These are phyloP conservation scores for Fusarium compactum DNA, from an alignment of 2,329 filamentous ascomycete genomes.

Conservation along the genomic window DNA sequence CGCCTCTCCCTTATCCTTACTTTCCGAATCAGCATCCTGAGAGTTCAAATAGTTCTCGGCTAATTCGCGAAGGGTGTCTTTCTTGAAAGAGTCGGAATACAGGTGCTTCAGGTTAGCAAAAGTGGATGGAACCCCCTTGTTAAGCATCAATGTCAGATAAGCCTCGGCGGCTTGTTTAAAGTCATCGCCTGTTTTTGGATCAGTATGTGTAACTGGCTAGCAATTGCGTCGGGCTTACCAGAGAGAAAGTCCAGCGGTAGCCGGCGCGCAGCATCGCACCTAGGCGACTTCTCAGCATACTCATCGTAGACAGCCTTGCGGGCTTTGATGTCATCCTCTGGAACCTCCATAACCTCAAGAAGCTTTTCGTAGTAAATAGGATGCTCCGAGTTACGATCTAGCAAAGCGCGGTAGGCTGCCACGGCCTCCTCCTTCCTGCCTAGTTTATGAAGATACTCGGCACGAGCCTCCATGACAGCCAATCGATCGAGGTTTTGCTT, in stretches of 20 bases:
- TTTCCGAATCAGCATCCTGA: slow-evolving; percentile 61
- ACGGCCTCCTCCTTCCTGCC: slow-evolving; percentile 83
- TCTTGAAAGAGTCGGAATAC: slow-evolving; percentile 83
- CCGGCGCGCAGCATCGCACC: slow-evolving; percentile 85
- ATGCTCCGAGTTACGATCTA: slow-evolving; percentile 91
- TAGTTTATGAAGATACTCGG: slow-evolving; percentile 84
- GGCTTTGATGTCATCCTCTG: slow-evolving; percentile 68
- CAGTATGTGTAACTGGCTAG: slow-evolving; percentile 19
- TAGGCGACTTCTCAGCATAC: slow-evolving; percentile 83
- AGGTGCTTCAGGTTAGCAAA: slow-evolving; percentile 97
- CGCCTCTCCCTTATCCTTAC: slow-evolving; percentile 72
- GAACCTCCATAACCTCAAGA: slow-evolving; percentile 74
- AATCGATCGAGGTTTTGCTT: slow-evolving; percentile 86
- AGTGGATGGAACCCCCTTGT: slow-evolving; percentile 93
- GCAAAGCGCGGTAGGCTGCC: slow-evolving; percentile 80
- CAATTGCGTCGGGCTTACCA: slow-evolving; percentile 59
- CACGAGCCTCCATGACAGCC: slow-evolving; percentile 85
- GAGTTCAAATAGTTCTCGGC: slow-evolving; percentile 82
- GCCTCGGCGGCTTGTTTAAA: slow-evolving; percentile 82
- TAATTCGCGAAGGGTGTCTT: slow-evolving; percentile 77
- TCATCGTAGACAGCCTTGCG: slow-evolving; percentile 79
- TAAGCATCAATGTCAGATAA: slow-evolving; percentile 87
- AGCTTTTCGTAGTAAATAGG: slow-evolving; percentile 87
- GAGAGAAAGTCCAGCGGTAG: slow-evolving; percentile 90
- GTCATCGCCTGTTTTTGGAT: slow-evolving; percentile 70